These are phyloP conservation scores for Chaetomiaceae sp. DNA, from an alignment of 2,329 filamentous ascomycete genomes.

Conservation along the genomic window DNA sequence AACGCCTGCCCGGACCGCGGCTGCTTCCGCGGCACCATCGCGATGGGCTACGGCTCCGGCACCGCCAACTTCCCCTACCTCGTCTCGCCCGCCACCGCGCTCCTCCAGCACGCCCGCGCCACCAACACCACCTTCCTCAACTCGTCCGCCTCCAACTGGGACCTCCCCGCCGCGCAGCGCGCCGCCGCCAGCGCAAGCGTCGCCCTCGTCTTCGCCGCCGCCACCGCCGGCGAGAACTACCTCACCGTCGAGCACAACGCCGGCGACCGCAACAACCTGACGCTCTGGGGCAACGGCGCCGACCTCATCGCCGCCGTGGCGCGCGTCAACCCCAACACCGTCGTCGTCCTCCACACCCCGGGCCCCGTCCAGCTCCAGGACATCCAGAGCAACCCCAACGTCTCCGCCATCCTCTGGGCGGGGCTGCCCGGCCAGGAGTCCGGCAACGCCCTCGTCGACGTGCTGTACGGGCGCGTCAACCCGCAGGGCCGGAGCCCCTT, in stretches of 20 bases:
- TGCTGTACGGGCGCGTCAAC: slow-evolving; percentile 46
- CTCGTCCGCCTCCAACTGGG: slow-evolving; percentile 42
- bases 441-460: slow-evolving; percentile 43
- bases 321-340: slow-evolving; percentile 48
- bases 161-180: slow-evolving; percentile 46
- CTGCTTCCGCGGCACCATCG: slow-evolving; percentile 80
- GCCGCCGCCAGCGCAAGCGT: slow-evolving; percentile 60
- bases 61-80: slow-evolving; percentile 80
- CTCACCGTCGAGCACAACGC: slow-evolving; percentile 55
- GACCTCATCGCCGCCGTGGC: slow-evolving; percentile 68
- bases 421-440: slow-evolving; percentile 53
- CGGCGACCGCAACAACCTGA: slow-evolving; percentile 73
- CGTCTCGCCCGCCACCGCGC: slow-evolving; percentile 61
- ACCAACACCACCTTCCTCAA: slow-evolving; percentile 47
- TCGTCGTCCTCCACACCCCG: slow-evolving; percentile 52
- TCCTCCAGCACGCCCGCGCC: slow-evolving; percentile 52
- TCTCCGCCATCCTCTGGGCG: slow-evolving; percentile 52
- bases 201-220: slow-evolving; percentile 78
- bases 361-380: slow-evolving; percentile 60
- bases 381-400: slow-evolving; percentile 54
- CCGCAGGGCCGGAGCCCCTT: slow-evolving; percentile 74
- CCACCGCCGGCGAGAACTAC: slow-evolving; percentile 77
- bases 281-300: slow-evolving; percentile 72
- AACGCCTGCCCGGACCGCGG: slow-evolving; percentile 73
- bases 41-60: slow-evolving; percentile 82